Evolutionary conservation across 2,329 filamentous ascomycete genomes (phyloP).

Genomic region (Nothopassalora personata): DNA sequence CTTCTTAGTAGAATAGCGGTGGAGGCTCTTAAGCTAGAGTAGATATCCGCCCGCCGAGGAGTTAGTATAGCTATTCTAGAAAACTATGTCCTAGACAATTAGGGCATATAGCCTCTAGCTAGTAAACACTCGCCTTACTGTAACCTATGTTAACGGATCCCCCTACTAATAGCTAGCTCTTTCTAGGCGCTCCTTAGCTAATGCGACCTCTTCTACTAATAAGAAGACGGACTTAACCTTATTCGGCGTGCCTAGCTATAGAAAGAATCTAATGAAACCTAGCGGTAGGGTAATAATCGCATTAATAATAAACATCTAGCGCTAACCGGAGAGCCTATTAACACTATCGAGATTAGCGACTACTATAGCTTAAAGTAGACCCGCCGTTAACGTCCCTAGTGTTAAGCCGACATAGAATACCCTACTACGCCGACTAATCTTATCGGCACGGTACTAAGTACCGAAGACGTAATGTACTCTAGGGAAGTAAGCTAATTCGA

Average conservation of each 20-base stretch:
- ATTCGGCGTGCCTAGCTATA: background rate
- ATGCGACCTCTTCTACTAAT: background rate
- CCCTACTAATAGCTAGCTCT: conserved; percentile 28
- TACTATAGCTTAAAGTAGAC: conserved; percentile 36
- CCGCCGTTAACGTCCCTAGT: conserved; percentile 49
- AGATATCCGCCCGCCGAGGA: conserved; percentile 48
- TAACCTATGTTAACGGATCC: conserved; percentile 26
- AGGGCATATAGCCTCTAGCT: conserved; percentile 50
- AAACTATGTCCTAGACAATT: conserved; percentile 49
- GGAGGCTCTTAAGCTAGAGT: conserved; percentile 55
- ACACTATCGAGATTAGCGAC: conserved; percentile 29
- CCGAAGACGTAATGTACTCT: conserved; percentile 14
- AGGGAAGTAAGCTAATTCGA: conserved; percentile 19
- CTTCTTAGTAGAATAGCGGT: conserved; percentile 42
- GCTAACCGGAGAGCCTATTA: conserved; percentile 45
- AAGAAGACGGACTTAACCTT: background rate
- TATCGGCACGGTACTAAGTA: conserved; percentile 13
- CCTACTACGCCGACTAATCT: conserved; percentile 43
- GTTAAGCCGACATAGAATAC: conserved; percentile 50
- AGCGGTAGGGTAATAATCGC: background rate
- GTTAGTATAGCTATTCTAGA: conserved; percentile 52
- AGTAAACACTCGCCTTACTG: conserved; percentile 33
- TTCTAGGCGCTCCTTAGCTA: conserved; percentile 37
- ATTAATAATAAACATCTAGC: conserved; percentile 47
- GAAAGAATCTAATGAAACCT: background rate